Evolutionary conservation across 2,329 filamentous ascomycete species (phyloP).

Genomic region (Cladosporium sp.): DNA sequence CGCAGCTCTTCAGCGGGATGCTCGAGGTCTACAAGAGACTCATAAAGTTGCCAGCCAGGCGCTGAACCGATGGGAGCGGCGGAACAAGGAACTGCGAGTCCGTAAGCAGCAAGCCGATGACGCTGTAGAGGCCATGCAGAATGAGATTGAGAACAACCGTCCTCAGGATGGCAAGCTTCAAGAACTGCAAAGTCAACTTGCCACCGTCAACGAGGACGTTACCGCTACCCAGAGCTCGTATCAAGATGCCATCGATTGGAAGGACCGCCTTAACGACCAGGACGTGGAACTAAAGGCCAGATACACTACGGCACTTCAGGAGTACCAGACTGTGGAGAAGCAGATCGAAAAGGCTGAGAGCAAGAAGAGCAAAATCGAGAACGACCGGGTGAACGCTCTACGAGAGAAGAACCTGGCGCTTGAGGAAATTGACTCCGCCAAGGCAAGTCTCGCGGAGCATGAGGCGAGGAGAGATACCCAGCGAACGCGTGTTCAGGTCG

Average conservation of each 20-base stretch:
- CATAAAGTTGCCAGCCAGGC: constrained; percentile 46
- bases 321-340: constrained; percentile 20
- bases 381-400: constrained; percentile 31
- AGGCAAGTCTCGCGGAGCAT: constrained; percentile 26
- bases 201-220: constrained; percentile 48
- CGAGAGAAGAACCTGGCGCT: constrained; percentile 38
- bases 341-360: constrained; percentile 27
- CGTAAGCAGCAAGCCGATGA: constrained; percentile 56
- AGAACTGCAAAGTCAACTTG: constrained; percentile 44
- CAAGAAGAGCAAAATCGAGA: constrained; percentile 26
- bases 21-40: constrained; percentile 43
- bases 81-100: constrained; percentile 38
- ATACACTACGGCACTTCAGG: constrained; percentile 27
- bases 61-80: constrained; percentile 45
- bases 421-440: constrained; percentile 29
- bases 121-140: constrained; percentile 58
- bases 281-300: constrained; percentile 25
- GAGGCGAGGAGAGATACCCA: constrained; percentile 26
- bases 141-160: constrained; percentile 52
- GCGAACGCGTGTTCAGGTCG: constrained; percentile 22
- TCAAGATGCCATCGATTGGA: constrained; percentile 43
- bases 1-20: constrained; percentile 45
- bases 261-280: constrained; percentile 37
- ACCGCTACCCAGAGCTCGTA: constrained; percentile 39
- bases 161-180: constrained; percentile 55